Conservation (phyloP, 176 grass and related monocot genomes). For the Oryza glaberrima region DNA sequence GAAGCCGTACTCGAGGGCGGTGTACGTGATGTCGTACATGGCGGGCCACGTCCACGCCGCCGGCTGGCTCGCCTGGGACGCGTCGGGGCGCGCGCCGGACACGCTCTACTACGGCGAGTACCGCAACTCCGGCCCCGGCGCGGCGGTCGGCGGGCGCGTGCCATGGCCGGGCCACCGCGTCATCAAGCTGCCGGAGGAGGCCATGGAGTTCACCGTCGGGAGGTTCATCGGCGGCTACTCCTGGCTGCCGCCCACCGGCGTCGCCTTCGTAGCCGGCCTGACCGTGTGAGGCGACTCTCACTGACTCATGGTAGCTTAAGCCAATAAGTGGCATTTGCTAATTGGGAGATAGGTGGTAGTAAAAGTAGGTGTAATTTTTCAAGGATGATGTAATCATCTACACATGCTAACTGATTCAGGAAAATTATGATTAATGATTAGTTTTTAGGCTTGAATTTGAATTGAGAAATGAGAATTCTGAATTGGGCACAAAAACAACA, state of each 20-base stretch:
- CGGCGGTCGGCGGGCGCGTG: slow-evolving; percentile 44
- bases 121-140: slow-evolving; percentile 61
- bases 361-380: not conserved
- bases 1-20: slow-evolving; percentile 59
- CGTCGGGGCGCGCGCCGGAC: slow-evolving; percentile 40
- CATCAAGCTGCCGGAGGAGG: slow-evolving; percentile 57
- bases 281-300: not conserved
- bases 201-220: slow-evolving; percentile 62
- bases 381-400: not conserved
- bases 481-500: not conserved
- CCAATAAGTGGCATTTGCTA: not conserved
- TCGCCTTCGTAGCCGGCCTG: slow-evolving; percentile 61
- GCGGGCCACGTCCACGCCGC: slow-evolving; percentile 56
- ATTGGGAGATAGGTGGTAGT: not conserved
- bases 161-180: slow-evolving; percentile 55
- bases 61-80: slow-evolving; percentile 74
- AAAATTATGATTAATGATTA: not conserved
- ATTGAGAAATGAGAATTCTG: not conserved
- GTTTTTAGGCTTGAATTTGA: not conserved
- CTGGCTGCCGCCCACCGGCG: slow-evolving; percentile 64
- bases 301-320: not conserved
- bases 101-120: slow-evolving; percentile 86
- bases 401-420: not conserved
- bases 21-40: slow-evolving; percentile 66
- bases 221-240: slow-evolving; percentile 56